Conservation (phyloP, 805 yeast species). For the Ogataea allantospora region DNA sequence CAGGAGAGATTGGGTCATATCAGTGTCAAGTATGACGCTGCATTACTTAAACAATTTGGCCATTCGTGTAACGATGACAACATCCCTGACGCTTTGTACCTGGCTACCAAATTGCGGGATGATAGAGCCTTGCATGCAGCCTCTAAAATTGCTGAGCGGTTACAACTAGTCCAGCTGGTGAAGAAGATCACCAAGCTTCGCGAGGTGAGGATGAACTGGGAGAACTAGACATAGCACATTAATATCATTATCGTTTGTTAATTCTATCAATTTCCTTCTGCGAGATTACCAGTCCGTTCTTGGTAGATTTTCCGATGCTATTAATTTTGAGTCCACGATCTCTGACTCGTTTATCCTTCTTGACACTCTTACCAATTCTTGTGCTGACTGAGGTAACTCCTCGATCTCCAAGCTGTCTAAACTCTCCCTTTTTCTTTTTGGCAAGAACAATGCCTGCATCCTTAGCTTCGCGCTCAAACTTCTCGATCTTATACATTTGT, state of each 20-base stretch:
- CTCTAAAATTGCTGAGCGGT: constrained; percentile 75
- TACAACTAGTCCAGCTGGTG: constrained; percentile 51
- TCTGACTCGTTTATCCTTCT: constrained; percentile 42
- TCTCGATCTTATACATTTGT: constrained; percentile 48
- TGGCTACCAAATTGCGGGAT: constrained; percentile 67
- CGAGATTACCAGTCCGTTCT: constrained; percentile 74
- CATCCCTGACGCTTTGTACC: constrained; percentile 61
- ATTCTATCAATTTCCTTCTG: constrained; percentile 57
- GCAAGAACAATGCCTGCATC: constrained; percentile 91
- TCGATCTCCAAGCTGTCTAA: constrained; percentile 54
- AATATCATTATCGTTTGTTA: constrained; percentile 6
- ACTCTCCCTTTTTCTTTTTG: constrained; percentile 62
- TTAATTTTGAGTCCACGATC: constrained; percentile 79
- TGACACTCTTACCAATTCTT: constrained; percentile 49
- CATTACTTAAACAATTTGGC: constrained; percentile 74
- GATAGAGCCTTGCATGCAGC: constrained; percentile 86
- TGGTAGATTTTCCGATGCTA: constrained; percentile 71
- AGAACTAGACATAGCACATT: constrained; percentile 6
- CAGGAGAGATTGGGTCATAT: constrained; percentile 51
- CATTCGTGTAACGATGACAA: constrained; percentile 67
- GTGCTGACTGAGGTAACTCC: constrained; percentile 51
- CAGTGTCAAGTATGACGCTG: constrained; percentile 65
- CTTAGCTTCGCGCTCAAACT: constrained; percentile 72
- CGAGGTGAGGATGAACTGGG: constrained; percentile 45
- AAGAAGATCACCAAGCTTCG: constrained; percentile 53